Conservation (phyloP, 2,329 filamentous ascomycete genomes). For the Immersiporthe knoxdaviesiana region DNA sequence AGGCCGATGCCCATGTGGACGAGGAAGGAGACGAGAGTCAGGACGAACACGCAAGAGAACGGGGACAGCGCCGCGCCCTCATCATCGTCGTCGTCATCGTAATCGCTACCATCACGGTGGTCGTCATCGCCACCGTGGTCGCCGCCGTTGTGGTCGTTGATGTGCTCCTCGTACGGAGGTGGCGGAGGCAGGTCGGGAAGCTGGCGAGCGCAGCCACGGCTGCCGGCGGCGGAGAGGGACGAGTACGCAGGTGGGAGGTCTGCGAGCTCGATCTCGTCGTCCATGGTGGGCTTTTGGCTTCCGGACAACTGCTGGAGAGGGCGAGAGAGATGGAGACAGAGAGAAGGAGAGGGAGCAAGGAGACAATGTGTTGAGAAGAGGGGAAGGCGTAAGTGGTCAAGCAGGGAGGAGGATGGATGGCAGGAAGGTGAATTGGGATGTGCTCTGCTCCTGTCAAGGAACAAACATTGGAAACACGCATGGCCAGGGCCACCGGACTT, state of each 20-base stretch:
- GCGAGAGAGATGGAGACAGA: background rate
- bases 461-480: background rate
- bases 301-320: background rate
- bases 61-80: background rate
- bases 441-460: background rate
- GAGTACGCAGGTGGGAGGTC: background rate
- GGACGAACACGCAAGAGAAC: background rate
- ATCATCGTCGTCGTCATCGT: too few relatives aligned
- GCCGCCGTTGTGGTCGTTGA: too few relatives aligned
- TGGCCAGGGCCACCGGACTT: background rate
- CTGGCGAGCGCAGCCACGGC: background rate
- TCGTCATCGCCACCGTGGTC: too few relatives aligned
- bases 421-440: background rate
- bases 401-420: background rate
- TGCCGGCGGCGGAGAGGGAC: background rate
- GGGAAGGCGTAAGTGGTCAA: background rate
- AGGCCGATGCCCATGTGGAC: constrained; percentile 18
- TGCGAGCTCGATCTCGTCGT: background rate
- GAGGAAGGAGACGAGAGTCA: constrained; percentile 20
- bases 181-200: background rate
- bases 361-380: background rate
- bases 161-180: background rate
- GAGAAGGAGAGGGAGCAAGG: background rate
- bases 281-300: background rate
- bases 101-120: too few relatives aligned